Conservation (phyloP, 1,139 yeast genomes). For the Kurtzmaniella quercitrusa region DNA sequence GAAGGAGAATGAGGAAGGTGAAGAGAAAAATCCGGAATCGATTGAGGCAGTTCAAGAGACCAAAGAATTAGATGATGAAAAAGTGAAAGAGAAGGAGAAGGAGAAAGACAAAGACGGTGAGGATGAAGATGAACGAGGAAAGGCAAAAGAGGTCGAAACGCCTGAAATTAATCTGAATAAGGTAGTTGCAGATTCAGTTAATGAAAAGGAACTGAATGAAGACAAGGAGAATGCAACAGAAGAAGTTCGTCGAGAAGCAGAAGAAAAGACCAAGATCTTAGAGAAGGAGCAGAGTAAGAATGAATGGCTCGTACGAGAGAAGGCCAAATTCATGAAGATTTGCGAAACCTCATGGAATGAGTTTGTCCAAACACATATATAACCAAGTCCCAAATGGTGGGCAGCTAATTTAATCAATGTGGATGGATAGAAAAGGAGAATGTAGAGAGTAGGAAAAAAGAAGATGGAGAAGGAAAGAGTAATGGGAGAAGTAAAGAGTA, state of each 20-base stretch:
- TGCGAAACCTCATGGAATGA: slow-evolving; percentile 58
- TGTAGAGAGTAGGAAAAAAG: too few relatives aligned
- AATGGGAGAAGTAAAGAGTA: too few relatives aligned
- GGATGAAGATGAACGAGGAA: slow-evolving; percentile 7
- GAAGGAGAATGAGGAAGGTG: slow-evolving; percentile 5
- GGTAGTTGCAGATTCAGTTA: slow-evolving; percentile 1
- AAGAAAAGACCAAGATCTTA: not conserved
- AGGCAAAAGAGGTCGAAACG: not conserved
- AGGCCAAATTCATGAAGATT: slow-evolving; percentile 45
- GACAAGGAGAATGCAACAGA: not conserved
- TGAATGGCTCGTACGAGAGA: slow-evolving; percentile 26
- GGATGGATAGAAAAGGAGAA: not conserved
- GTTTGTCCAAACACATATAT: slow-evolving; percentile 17
- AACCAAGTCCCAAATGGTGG: not conserved
- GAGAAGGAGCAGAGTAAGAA: slow-evolving; percentile 1
- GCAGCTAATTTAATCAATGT: not conserved
- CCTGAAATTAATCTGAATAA: not conserved
- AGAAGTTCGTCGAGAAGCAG: slow-evolving; percentile 1
- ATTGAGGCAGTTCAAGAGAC: not conserved
- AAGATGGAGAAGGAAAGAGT: too few relatives aligned
- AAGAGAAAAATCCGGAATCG: not conserved
- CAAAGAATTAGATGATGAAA: not conserved
- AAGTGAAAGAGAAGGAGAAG: slow-evolving; percentile 1
- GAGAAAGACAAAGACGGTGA: slow-evolving; percentile 1
- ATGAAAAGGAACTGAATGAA: not conserved